Evolutionary conservation across 169 alveolate genomes (phyloP).

Genomic region (Cryptosporidium ryanae): DNA sequence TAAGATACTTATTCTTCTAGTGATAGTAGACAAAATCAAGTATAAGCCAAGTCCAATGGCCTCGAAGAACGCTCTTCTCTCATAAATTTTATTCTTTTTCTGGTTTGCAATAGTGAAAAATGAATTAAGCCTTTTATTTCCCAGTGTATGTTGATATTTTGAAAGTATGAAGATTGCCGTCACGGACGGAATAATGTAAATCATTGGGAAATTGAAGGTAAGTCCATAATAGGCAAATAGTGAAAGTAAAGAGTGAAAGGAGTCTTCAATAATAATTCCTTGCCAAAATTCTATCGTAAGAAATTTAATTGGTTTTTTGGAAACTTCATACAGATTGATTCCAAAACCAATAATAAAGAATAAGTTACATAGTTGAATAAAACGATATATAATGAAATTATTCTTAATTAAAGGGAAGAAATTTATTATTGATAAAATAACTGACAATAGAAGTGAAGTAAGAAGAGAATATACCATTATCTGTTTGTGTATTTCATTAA

Average conservation of each 20-base stretch:
- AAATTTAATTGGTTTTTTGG: constrained; percentile 42
- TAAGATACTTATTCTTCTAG: constrained; percentile 52
- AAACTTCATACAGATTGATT: constrained; percentile 43
- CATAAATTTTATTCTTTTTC: constrained; percentile 17
- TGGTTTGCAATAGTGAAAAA: constrained; percentile 10
- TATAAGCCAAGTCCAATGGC: constrained; percentile 53
- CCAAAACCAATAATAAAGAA: constrained; percentile 28
- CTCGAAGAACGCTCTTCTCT: constrained; percentile 62
- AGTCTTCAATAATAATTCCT: constrained; percentile 34
- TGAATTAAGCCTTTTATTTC: not conserved
- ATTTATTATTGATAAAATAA: not conserved
- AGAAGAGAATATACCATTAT: constrained; percentile 30
- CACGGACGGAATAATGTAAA: constrained; percentile 35
- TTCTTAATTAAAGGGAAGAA: constrained; percentile 12
- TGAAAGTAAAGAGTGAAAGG: constrained; percentile 38
- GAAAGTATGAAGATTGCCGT: constrained; percentile 39
- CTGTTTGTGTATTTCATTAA: not conserved
- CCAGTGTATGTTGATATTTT: constrained; percentile 7
- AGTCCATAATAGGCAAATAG: constrained; percentile 52
- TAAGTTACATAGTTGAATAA: constrained; percentile 15
- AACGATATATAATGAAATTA: not conserved
- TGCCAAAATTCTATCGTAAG: constrained; percentile 54
- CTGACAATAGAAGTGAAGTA: constrained; percentile 18
- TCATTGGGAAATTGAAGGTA: constrained; percentile 26
- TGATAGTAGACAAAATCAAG: constrained; percentile 6